phyloP scores from a whole-genome alignment of 352 stramenopile species.

The Globisporangium irregulare region DNA sequence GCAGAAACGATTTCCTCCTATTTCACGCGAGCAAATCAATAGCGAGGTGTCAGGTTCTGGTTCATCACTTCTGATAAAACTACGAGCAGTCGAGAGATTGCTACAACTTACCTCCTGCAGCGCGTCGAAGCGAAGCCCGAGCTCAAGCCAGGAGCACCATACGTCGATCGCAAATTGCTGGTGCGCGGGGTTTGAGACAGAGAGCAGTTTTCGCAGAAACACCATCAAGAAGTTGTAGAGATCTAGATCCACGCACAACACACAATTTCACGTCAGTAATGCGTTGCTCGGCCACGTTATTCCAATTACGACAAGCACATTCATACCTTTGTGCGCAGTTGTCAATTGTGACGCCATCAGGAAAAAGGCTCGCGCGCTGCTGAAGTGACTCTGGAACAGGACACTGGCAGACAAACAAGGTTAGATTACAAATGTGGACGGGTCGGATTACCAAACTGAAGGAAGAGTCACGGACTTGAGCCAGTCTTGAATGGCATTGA shows the following conservation, averaged over 20 bases:
- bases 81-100: neutral
- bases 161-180: constrained; percentile 64
- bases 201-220: constrained; percentile 74
- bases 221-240: constrained; percentile 84
- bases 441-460: neutral
- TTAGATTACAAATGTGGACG: constrained; percentile 1
- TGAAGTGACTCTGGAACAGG: constrained; percentile 46
- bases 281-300: neutral
- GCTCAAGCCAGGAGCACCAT: constrained; percentile 68
- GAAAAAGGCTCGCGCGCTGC: constrained; percentile 39
- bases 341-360: constrained; percentile 42
- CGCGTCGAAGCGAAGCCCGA: constrained; percentile 37
- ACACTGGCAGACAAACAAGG: constrained; percentile 17
- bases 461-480: constrained; percentile 33
- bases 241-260: constrained; percentile 31
- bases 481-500: constrained; percentile 69
- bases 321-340: constrained; percentile 40
- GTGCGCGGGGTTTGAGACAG: constrained; percentile 36
- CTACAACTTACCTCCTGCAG: constrained; percentile 53
- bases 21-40: neutral
- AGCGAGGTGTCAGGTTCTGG: neutral
- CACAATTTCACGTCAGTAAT: neutral
- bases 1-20: constrained; percentile 58
- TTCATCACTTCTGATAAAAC: neutral
- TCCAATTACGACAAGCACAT: neutral